These are phyloP conservation scores for Paramecium primaurelia DNA, from an alignment of 73 alveolate genomes.

Conservation along the genomic window DNA sequence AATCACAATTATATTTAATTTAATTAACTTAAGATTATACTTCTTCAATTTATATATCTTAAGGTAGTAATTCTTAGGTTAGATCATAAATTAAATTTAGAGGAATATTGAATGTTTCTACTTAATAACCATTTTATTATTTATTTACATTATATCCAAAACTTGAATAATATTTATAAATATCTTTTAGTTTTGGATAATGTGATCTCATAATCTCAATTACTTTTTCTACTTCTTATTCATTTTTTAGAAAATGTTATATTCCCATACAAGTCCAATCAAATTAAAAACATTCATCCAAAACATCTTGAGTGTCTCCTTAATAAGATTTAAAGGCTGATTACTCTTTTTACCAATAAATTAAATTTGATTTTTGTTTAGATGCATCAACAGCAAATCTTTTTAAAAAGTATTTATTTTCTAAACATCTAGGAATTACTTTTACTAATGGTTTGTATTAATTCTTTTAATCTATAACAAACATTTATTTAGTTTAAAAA, in stretches of 20 bases:
- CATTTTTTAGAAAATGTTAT: conserved; percentile 64
- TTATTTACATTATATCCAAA: background rate
- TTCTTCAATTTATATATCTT: background rate
- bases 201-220: conserved; percentile 50
- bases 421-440: background rate
- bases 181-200: conserved; percentile 47
- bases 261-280: conserved; percentile 80
- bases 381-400: background rate
- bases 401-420: background rate
- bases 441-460: conserved; percentile 38
- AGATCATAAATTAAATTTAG: background rate
- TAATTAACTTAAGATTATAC: background rate
- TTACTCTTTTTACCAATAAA: conserved; percentile 61
- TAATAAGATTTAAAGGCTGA: conserved; percentile 70
- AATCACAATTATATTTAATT: background rate
- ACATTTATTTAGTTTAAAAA: conserved; percentile 22
- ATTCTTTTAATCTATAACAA: conserved; percentile 34
- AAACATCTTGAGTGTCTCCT: conserved; percentile 67
- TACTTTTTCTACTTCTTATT: conserved; percentile 56
- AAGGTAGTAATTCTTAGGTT: background rate
- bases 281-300: conserved; percentile 80
- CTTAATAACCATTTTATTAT: background rate
- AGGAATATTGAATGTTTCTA: background rate
- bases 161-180: conserved; percentile 50
- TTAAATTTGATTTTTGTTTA: background rate